Percentiles rank a stretch among this genome's conserved stretches.
phyloP scores from a whole-genome alignment of 2,329 filamentous ascomycete genomes.

The Harringtonia lauricola region DNA sequence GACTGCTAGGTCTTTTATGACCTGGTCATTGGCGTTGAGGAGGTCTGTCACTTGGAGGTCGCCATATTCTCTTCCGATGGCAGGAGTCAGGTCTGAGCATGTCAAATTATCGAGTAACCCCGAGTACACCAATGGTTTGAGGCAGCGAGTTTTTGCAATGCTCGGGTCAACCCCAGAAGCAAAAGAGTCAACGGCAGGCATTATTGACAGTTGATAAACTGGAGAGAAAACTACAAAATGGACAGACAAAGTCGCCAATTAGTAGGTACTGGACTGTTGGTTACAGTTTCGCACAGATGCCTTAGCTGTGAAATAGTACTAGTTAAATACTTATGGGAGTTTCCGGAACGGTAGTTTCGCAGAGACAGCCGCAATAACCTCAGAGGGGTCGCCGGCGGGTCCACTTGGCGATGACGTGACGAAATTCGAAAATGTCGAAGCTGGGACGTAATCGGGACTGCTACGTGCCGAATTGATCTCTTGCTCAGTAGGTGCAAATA shows the following conservation, averaged over 20 bases:
- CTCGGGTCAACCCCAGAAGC: neutral
- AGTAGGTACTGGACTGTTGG: too few species aligned
- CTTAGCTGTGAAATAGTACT: too few species aligned
- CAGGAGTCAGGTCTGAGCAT: slow-evolving; percentile 46
- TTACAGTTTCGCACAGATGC: too few species aligned
- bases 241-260: neutral
- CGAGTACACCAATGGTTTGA: slow-evolving; percentile 14
- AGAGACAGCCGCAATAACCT: too few species aligned
- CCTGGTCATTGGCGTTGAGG: slow-evolving; percentile 47
- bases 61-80: slow-evolving; percentile 50
- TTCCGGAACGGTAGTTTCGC: too few species aligned
- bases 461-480: too few species aligned
- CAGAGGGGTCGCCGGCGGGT: too few species aligned
- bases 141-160: neutral
- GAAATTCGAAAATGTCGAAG: too few species aligned
- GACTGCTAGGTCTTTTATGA: slow-evolving; percentile 54
- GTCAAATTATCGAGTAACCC: slow-evolving; percentile 40
- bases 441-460: too few species aligned
- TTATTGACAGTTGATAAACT: neutral
- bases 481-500: too few species aligned
- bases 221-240: neutral
- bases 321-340: too few species aligned
- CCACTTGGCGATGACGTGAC: too few species aligned
- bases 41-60: slow-evolving; percentile 48
- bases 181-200: neutral